These are phyloP conservation scores for Cucurbita pepo DNA, from an alignment of 306 rosid species.

Conservation along the genomic window DNA sequence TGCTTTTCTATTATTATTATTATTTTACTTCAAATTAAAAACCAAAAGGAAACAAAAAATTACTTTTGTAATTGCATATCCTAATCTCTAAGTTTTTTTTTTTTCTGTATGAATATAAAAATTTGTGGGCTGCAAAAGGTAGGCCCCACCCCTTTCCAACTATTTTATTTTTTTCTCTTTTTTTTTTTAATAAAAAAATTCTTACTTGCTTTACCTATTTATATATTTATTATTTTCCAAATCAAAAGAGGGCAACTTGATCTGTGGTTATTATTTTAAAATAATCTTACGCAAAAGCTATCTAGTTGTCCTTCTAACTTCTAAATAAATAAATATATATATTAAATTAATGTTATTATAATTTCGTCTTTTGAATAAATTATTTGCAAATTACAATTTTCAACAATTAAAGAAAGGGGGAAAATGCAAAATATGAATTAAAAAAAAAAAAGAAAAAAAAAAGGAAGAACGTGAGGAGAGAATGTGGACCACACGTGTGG, in stretches of 20 bases:
- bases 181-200: neutral
- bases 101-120: neutral
- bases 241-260: neutral
- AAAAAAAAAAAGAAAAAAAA: neutral
- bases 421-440: neutral
- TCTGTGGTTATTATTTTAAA: neutral
- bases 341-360: neutral
- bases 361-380: neutral
- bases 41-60: no score
- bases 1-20: no score
- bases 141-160: neutral
- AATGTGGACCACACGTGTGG: conserved; percentile 3
- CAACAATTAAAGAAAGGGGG: neutral
- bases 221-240: neutral
- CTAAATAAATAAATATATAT: no score
- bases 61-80: neutral
- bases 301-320: neutral
- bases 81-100: neutral
- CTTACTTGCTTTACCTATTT: neutral
- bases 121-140: no score
- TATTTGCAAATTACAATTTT: neutral
- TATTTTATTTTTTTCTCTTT: neutral
- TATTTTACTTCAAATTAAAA: no score
- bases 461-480: neutral
- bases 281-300: neutral